Base-by-base conservation (phyloP, 805 yeast genomes). In the Kurtzmaniella fragi region DNA sequence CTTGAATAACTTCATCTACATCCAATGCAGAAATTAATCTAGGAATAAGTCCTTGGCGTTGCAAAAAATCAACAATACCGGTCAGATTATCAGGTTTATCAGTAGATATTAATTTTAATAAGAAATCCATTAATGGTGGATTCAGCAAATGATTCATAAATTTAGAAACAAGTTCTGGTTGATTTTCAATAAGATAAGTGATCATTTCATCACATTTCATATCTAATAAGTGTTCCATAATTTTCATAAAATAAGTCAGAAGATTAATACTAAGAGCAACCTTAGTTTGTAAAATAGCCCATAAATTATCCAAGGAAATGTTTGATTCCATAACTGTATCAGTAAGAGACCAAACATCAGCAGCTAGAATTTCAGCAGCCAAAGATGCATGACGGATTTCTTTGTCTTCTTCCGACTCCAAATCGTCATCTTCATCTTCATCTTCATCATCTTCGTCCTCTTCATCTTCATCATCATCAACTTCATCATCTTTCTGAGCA, bases 291-390 rank as follows among this genome's bases (percentile, higher is more conserved):
- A 93, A 69, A 15, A 90, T 69, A 15, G 78, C 62, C 99, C 99
- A 93, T 34, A 93, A 62, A 52, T 74, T 77, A 39, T 77, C 76
- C 52, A 93, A 62, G 29, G 86, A 69, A 15, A 70, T 73, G 3
- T 76, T 67, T 43, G 80, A 77, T 48, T 85, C 90, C 82, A 91
- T 81, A 40, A 93, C 82, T 1, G 95, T 81, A 49, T 90, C 95
- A 1, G 96, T 84, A 29, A 93, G 70, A 2, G 95, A 84, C 96
- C 97, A 91, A 7, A 89, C 90, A 54, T 91, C 98, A 3, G 93
- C 87, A 31, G 91, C 78, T 35, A 93, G 68, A 32, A 93, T 82
- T 57, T 93, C 98, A 2, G 96, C 87, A 5, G 96, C 89, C 30
- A 67, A 50, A 6, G 71, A 57, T 25, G 72, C 71, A 41, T 57